phyloP scores from a whole-genome alignment of 768 basidiomycete genomes.

The Amyloporia xantha region DNA sequence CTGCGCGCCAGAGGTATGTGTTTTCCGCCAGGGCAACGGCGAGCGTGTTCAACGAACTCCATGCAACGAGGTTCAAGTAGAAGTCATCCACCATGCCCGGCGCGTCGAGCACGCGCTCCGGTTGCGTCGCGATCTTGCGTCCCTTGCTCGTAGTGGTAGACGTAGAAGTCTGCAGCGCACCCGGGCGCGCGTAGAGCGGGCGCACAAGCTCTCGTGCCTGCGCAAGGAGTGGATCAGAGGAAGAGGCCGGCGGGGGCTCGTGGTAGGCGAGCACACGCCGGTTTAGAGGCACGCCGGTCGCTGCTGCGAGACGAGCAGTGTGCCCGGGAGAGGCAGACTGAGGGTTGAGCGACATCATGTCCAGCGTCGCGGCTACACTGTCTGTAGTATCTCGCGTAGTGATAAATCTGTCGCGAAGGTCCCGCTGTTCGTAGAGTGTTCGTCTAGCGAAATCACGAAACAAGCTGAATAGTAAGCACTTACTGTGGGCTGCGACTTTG shows the following conservation, averaged over 20 bases:
- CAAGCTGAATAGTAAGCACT: constrained; percentile 11
- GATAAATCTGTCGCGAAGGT: constrained; percentile 65
- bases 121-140: constrained; percentile 78
- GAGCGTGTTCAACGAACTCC: constrained; percentile 82
- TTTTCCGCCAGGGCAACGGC: constrained; percentile 84
- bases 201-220: constrained; percentile 73
- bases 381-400: constrained; percentile 48
- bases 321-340: constrained; percentile 64
- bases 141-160: constrained; percentile 57
- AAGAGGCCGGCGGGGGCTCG: constrained; percentile 75
- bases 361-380: constrained; percentile 58
- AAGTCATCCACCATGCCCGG: constrained; percentile 94
- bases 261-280: constrained; percentile 85
- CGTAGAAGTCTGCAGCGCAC: constrained; percentile 56
- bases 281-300: constrained; percentile 70
- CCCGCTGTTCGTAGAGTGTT: constrained; percentile 32
- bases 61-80: constrained; percentile 90
- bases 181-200: constrained; percentile 67
- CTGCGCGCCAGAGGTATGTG: constrained; percentile 93
- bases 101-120: constrained; percentile 92
- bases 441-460: no score
- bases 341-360: constrained; percentile 53
- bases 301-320: constrained; percentile 69
- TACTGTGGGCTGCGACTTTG: constrained; percentile 65
- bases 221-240: constrained; percentile 67